Evolutionary conservation across 805 yeast genomes (phyloP).

Genomic region (Candida namnaoensis): DNA sequence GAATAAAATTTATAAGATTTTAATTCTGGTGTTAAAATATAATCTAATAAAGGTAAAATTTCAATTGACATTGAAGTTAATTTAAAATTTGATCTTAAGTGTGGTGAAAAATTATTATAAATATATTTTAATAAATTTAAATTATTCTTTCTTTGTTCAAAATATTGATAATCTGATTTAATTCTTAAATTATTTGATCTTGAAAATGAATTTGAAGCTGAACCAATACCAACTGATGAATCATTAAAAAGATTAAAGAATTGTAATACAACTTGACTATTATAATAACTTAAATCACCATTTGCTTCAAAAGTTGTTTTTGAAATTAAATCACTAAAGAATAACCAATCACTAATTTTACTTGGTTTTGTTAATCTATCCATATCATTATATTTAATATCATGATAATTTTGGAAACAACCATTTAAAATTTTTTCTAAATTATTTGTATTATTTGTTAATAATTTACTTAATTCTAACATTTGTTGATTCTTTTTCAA

Average conservation of each 20-base stretch:
- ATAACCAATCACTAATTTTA: conserved; percentile 66
- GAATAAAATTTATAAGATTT: conserved; percentile 12
- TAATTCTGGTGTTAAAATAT: conserved; percentile 19
- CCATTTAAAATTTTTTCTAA: conserved; percentile 63
- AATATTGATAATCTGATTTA: conserved; percentile 19
- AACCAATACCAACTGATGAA: conserved; percentile 27
- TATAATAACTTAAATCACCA: conserved; percentile 44
- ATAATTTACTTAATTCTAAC: conserved; percentile 31
- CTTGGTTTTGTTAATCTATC: conserved; percentile 51
- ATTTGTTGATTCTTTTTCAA: conserved; percentile 38
- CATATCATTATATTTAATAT: conserved; percentile 50
- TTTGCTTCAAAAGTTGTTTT: conserved; percentile 32
- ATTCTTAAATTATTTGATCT: no score
- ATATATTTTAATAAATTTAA: conserved; percentile 5
- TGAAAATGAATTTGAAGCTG: conserved; percentile 14
- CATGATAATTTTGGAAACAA: conserved; percentile 60
- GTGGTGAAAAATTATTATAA: conserved; percentile 4
- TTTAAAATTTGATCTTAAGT: conserved; percentile 7
- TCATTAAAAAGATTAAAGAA: conserved; percentile 61
- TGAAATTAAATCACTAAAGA: conserved; percentile 54
- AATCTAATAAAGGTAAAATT: conserved; percentile 25
- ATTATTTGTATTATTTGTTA: conserved; percentile 34
- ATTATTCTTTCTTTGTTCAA: conserved; percentile 12
- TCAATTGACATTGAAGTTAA: conserved; percentile 15
- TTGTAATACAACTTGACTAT: conserved; percentile 48